A percentile compares a stretch with the other conserved stretches of the same genome.
phyloP scores from a whole-genome alignment of 2,329 filamentous ascomycete genomes.

The Aspergillus brasiliensis region DNA sequence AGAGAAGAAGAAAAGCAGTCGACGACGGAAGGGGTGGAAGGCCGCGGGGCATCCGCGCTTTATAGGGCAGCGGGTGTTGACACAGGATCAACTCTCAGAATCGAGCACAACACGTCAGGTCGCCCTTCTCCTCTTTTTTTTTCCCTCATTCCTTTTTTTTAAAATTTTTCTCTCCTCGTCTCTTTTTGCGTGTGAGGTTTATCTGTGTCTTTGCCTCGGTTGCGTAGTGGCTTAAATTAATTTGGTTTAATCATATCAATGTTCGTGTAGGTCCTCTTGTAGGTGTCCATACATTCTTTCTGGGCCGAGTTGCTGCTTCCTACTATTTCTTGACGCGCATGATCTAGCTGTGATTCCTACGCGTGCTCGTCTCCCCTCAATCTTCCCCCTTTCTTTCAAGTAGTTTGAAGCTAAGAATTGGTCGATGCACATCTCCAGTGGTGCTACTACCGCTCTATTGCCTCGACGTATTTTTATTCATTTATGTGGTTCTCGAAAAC shows the following conservation, averaged over 20 bases:
- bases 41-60: constrained; percentile 46
- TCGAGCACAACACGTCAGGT: constrained; percentile 28
- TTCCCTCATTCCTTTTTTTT: background rate
- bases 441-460: background rate
- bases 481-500: background rate
- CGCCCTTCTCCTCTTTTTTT: constrained; percentile 4
- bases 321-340: constrained; percentile 14
- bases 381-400: background rate
- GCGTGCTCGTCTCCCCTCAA: constrained; percentile 8
- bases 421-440: background rate
- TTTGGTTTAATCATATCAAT: constrained; percentile 1
- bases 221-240: constrained; percentile 14
- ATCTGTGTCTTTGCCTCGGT: constrained; percentile 7
- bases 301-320: constrained; percentile 14
- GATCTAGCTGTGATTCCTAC: constrained; percentile 6
- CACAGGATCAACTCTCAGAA: constrained; percentile 40
- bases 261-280: constrained; percentile 2
- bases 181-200: background rate
- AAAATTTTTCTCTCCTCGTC: background rate
- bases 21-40: constrained; percentile 41
- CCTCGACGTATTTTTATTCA: background rate
- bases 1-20: constrained; percentile 35
- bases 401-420: background rate
- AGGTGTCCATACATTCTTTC: constrained; percentile 4
- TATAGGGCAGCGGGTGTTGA: constrained; percentile 47